Percentiles rank a stretch among this genome's conserved stretches.
Evolutionary conservation across 2,329 filamentous ascomycete species (phyloP).

Genomic region (Colletotrichum siamense): DNA sequence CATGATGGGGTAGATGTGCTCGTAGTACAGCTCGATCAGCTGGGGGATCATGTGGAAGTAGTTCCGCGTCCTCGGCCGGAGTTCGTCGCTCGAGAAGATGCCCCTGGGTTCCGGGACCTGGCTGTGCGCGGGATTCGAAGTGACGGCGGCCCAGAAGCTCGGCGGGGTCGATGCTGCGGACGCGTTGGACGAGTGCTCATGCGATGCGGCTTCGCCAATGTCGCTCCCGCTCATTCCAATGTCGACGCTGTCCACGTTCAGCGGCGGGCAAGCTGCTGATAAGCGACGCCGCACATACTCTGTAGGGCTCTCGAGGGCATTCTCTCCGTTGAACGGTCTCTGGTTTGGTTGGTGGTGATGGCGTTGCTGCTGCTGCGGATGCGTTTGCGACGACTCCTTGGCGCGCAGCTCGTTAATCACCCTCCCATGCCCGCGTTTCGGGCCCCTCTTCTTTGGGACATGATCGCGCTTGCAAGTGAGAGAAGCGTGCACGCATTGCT

Average conservation of each 20-base stretch:
- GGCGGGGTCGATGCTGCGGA: constrained; percentile 29
- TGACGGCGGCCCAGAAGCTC: constrained; percentile 33
- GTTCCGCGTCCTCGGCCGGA: constrained; percentile 40
- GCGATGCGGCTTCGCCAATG: constrained; percentile 12
- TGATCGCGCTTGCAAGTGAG: constrained; percentile 70
- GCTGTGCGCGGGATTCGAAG: constrained; percentile 30
- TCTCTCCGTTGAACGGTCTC: constrained; percentile 16
- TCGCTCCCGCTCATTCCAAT: constrained; percentile 20
- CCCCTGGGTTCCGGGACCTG: constrained; percentile 38
- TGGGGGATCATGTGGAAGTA: constrained; percentile 55
- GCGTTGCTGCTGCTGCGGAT: constrained; percentile 46
- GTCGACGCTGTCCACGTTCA: constrained; percentile 23
- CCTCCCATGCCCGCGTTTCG: constrained; percentile 66
- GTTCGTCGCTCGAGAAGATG: constrained; percentile 48
- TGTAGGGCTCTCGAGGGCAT: constrained; percentile 36
- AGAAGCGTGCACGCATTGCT: constrained; percentile 64
- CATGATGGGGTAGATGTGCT: constrained; percentile 68
- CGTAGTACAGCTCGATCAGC: constrained; percentile 67
- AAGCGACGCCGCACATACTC: constrained; percentile 30
- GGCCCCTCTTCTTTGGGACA: constrained; percentile 68
- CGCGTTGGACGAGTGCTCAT: constrained; percentile 17
- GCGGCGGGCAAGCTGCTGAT: constrained; percentile 22
- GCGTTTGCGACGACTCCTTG: constrained; percentile 38
- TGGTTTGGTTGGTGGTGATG: background rate
- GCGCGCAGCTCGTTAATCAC: constrained; percentile 67